phyloP scores from a whole-genome alignment of 805 yeast genomes.

The Candida dajiaensis region DNA sequence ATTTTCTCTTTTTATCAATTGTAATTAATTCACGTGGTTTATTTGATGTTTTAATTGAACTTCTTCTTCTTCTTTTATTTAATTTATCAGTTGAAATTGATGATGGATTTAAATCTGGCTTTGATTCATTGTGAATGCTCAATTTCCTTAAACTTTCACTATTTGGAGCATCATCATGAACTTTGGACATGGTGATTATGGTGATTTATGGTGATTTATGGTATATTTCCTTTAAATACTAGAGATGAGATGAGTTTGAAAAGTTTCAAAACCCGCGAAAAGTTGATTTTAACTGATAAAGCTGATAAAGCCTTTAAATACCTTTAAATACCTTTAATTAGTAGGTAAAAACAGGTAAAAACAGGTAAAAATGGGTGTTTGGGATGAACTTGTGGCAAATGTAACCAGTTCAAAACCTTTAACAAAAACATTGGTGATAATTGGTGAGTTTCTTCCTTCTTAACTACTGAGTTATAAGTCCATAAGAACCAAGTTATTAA shows the following conservation, averaged over 20 bases:
- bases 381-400: constrained; percentile 12
- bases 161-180: background rate
- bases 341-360: too few species aligned
- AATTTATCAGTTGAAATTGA: background rate
- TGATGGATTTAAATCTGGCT: background rate
- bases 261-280: background rate
- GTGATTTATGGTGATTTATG: background rate
- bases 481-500: too few species aligned
- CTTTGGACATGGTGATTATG: background rate
- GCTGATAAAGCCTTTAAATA: too few species aligned
- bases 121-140: background rate
- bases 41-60: constrained; percentile 9
- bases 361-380: constrained; percentile 11
- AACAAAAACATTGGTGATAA: constrained; percentile 2
- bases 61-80: constrained; percentile 23
- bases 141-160: background rate
- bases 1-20: constrained; percentile 29
- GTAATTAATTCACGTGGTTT: constrained; percentile 4
- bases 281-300: too few species aligned
- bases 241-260: too few species aligned
- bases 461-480: too few species aligned
- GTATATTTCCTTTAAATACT: too few species aligned
- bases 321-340: too few species aligned
- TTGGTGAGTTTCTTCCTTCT: constrained; percentile 6
- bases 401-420: background rate